Base-by-base conservation (phyloP, 2,329 filamentous ascomycete genomes). In the Alternaria triticimaculans region DNA sequence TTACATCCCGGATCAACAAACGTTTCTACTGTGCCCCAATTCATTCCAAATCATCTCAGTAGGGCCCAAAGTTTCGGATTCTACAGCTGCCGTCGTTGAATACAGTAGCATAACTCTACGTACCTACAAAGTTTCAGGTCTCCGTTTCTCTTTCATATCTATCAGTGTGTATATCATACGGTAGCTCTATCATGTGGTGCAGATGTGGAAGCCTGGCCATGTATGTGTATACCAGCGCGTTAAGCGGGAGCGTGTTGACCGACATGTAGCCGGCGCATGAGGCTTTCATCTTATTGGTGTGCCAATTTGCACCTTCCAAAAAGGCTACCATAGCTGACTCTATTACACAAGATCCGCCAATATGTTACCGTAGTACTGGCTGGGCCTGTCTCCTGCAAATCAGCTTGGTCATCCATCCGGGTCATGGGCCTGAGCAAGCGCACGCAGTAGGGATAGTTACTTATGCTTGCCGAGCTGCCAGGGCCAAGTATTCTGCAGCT, bases 391-490 rank as follows among this genome's bases (percentile, higher is more conserved):
- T 65, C 46, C 70, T 60, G 55, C 62, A 62, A 20, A 70, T 63
- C 70, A 64, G 49, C 64, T 64, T 54, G 58, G 62, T 64, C 64
- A 50, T 67, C 61, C 58, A 58, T 51, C 64, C 54, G 64, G 63
- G 55, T 68, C 60, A 68, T 55, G 66, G 64, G 56, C 67, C 65
- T 67, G 66, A 63, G 58, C 68, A 62, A 49, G 59, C 61, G 69
- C 68, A 67, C 63, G 61, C 64, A 59, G 50, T 65, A 71, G 67
- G 65, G 63, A 63, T 59, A 26, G 57, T 70, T 33, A 63, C 61
- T 56, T 74, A 72, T 76, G 75, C 71, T 56, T 66, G 55, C 63
- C 72, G 51, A 58, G 63, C 60, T 76, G 70, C 58, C 26, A 63
- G 60, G 69, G 70, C 66, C 66, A 72, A 66, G 65, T 61, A 67